These are phyloP conservation scores for Tricholoma hemisulphureum DNA, from an alignment of 768 basidiomycete species.

Conservation along the genomic window DNA sequence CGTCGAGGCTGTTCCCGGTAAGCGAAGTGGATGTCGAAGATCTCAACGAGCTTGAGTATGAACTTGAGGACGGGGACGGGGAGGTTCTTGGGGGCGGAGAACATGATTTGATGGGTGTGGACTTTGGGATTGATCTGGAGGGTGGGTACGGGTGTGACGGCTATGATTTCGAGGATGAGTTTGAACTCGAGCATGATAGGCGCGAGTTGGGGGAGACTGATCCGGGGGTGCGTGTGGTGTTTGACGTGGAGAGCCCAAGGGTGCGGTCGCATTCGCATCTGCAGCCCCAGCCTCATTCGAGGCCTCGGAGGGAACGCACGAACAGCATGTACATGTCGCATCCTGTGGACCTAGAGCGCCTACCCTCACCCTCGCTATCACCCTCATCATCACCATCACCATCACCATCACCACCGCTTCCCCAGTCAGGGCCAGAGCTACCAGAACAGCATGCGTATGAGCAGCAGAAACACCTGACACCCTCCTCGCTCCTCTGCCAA, in stretches of 20 bases:
- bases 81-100: neutral
- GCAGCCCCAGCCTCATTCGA: neutral
- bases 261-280: conserved; percentile 9
- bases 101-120: neutral
- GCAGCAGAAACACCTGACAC: conserved; percentile 1
- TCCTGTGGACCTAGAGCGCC: conserved; percentile 16
- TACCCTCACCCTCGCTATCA: neutral
- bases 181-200: neutral
- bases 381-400: conserved; percentile 3
- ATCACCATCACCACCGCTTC: no score
- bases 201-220: neutral
- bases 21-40: conserved; percentile 36
- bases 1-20: conserved; percentile 38
- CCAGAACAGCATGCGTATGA: no score
- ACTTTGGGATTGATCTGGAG: neutral
- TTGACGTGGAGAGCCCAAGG: conserved; percentile 25
- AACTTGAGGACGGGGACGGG: conserved; percentile 6
- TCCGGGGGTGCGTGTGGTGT: conserved; percentile 10
- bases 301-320: conserved; percentile 28
- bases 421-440: no score
- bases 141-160: neutral
- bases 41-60: no score
- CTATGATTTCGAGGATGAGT: neutral
- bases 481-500: conserved; percentile 23
- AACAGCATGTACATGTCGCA: conserved; percentile 31